Percentiles rank a stretch among this genome's conserved stretches.
Evolutionary conservation across 495 filamentous ascomycete species (phyloP).

Genomic region (Podospora conica): DNA sequence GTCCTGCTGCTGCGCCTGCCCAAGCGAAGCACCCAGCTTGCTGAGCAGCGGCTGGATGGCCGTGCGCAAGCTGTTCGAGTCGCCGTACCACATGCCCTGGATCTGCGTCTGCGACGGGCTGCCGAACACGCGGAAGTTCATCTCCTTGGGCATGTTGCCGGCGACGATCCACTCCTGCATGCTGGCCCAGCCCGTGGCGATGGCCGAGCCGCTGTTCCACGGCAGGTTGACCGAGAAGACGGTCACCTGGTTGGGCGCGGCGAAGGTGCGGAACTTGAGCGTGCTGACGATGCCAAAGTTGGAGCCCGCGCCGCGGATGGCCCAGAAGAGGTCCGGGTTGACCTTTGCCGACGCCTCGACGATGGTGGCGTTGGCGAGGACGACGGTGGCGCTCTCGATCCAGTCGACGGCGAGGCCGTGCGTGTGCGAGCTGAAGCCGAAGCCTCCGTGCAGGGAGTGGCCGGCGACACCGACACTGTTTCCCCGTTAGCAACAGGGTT

Average conservation of each 20-base stretch:
- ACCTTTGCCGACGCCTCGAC: constrained; percentile 35
- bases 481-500: background rate
- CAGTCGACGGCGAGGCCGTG: constrained; percentile 41
- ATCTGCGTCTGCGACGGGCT: constrained; percentile 35
- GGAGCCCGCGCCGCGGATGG: constrained; percentile 37
- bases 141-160: constrained; percentile 36
- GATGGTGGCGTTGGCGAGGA: constrained; percentile 38
- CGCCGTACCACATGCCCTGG: constrained; percentile 39
- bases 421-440: constrained; percentile 42
- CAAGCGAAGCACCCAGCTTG: constrained; percentile 27
- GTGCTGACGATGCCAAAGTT: constrained; percentile 38
- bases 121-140: constrained; percentile 41
- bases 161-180: constrained; percentile 34
- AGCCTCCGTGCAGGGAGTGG: constrained; percentile 41
- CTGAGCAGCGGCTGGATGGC: constrained; percentile 35
- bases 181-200: constrained; percentile 22
- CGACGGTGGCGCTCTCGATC: constrained; percentile 36
- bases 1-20: constrained; percentile 31
- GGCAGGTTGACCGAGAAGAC: constrained; percentile 34
- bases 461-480: constrained; percentile 40
- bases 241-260: constrained; percentile 36
- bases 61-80: constrained; percentile 25
- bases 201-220: constrained; percentile 31
- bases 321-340: constrained; percentile 42
- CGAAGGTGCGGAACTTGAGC: constrained; percentile 41